Base-by-base conservation (phyloP, 2,329 filamentous ascomycete species). In the Neoscytalidium dimidiatum region DNA sequence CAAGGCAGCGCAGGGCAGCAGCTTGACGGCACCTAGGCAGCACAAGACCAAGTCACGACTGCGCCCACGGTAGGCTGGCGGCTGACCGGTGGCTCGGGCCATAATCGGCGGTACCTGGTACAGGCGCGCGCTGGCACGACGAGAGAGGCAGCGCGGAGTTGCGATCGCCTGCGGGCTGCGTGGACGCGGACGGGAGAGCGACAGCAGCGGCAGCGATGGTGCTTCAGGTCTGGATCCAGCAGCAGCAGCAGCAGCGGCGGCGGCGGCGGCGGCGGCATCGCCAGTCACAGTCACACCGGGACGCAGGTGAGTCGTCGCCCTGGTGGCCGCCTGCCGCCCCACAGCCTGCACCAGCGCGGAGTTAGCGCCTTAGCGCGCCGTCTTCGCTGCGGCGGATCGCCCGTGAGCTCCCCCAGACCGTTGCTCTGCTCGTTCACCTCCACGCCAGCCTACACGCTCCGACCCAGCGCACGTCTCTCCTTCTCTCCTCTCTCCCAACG, bases 351-450 rank as follows among this genome's bases (percentile, higher is more conserved):
- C 13, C 41, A 31, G 33, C 41, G 56, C 38, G 56, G 56, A 60
- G 38, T 44, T 60, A 31, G 56, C 33, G 53, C 17, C 56, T 60
- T 60, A 60, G 56, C 56, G 56, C 56, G 56, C 38, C 56, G 38
- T 31, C 41, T 46, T 46, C 41, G 38, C 38, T 46, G 53, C 56
- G 28, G 56, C 28, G 56, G 56, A 60, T 60, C 56, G 56, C 56
- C 56, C 41, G 56, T 23, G 41, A 60, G 56, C 56, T 60, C 56
- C 56, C 56, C 56, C 56, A 46, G 56, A 60, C 56, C 56, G 56
- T 60, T 60, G 56, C 56, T 43, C 31, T 43, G 51, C 56, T 60
- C 56, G 56, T 60, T 31, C 56, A 60, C 56, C 56, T 60, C 56
- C 38, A 60, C 56, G 38, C 38, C 38, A 60, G 56, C 56, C 13